Conservation (phyloP, 2,329 filamentous ascomycete species). For the Immersiporthe knoxdaviesiana region DNA sequence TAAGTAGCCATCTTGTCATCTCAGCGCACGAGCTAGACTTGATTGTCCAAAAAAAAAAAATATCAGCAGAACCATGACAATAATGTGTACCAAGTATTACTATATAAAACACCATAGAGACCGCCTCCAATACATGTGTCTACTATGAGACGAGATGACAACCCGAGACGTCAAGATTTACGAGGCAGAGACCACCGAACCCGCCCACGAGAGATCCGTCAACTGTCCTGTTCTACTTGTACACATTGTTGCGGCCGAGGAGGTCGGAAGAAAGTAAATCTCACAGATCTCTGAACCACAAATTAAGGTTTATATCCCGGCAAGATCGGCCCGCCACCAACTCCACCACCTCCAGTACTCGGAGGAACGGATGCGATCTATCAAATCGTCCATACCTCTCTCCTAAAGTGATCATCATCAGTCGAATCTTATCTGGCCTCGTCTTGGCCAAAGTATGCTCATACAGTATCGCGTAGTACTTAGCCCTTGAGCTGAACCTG, state of each 20-base stretch:
- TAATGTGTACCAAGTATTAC: not conserved
- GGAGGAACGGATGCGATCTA: not conserved
- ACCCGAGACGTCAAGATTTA: not conserved
- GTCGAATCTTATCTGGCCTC: not conserved
- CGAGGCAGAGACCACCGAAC: not conserved
- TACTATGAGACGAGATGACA: not conserved
- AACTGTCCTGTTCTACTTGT: not conserved
- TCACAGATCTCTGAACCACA: not conserved
- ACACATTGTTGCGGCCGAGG: not conserved
- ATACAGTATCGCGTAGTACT: not conserved
- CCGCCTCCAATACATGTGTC: not conserved
- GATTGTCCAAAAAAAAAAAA: not conserved
- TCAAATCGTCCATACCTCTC: not conserved
- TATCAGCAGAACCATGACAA: not conserved
- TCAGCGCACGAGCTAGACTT: not conserved
- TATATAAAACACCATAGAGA: not conserved
- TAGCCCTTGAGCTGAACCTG: not conserved
- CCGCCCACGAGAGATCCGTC: not conserved
- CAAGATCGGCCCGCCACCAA: not conserved
- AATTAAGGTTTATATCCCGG: not conserved
- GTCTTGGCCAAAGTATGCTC: not conserved
- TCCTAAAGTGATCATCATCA: not conserved
- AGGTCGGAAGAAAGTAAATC: not conserved
- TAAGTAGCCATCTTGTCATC: not conserved
- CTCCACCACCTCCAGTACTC: not conserved